phyloP scores from a whole-genome alignment of 768 basidiomycete species.

The Naganishia kalamii region DNA sequence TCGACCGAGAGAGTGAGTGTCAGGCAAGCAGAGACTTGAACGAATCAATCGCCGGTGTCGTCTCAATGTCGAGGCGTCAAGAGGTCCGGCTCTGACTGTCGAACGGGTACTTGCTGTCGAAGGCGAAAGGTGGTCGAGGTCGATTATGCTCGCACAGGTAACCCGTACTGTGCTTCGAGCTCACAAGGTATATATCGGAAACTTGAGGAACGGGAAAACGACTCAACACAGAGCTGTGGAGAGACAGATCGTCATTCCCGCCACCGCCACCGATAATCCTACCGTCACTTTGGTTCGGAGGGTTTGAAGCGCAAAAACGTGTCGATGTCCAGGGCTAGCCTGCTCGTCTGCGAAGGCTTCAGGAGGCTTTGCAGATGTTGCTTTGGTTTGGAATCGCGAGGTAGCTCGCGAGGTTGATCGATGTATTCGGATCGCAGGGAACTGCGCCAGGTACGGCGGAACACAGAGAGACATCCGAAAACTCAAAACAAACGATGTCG shows the following conservation, averaged over 20 bases:
- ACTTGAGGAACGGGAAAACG: neutral
- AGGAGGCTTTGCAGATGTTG: too few relatives aligned
- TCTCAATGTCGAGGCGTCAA: neutral
- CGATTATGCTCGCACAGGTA: too few relatives aligned
- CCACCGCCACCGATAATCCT: neutral
- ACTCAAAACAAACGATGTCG: constrained; percentile 1
- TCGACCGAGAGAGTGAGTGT: neutral
- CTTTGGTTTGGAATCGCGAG: neutral
- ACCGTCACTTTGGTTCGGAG: too few relatives aligned
- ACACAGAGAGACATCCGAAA: constrained; percentile 6
- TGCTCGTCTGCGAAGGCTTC: too few relatives aligned
- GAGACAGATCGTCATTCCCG: neutral
- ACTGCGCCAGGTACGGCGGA: neutral
- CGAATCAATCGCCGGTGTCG: constrained; percentile 13
- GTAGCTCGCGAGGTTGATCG: neutral
- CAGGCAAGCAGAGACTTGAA: neutral
- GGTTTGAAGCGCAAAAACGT: too few relatives aligned
- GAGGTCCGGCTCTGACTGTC: constrained; percentile 8
- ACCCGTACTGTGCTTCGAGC: neutral
- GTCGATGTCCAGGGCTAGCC: too few relatives aligned
- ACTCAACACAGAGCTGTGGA: neutral
- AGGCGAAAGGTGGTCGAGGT: neutral
- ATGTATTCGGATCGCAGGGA: neutral
- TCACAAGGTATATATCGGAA: constrained; percentile 5
- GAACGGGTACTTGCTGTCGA: neutral